Evolutionary conservation across 257 asterid genomes (phyloP).

Genomic region (Verbena officinalis): DNA sequence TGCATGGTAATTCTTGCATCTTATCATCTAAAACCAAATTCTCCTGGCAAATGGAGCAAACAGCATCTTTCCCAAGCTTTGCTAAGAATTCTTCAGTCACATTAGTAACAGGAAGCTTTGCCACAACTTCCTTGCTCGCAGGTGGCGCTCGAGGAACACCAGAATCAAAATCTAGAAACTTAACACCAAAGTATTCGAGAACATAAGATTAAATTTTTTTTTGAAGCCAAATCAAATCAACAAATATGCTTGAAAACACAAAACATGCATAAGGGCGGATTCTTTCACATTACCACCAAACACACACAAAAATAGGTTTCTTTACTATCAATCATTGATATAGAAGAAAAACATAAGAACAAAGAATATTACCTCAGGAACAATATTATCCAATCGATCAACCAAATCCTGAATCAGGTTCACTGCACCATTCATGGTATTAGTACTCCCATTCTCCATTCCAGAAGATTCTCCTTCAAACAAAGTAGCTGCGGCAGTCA

Average conservation of each 20-base stretch:
- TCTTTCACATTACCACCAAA: not conserved
- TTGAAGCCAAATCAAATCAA: not conserved
- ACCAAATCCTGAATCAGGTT: slow-evolving; percentile 53
- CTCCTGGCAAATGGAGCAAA: slow-evolving; percentile 92
- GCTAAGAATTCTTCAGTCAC: slow-evolving; percentile 62
- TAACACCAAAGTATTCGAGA: slow-evolving; percentile 22
- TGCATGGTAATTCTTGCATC: slow-evolving; percentile 96
- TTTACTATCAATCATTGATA: not conserved
- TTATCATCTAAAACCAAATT: slow-evolving; percentile 65
- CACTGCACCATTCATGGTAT: slow-evolving; percentile 45
- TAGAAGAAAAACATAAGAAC: not conserved
- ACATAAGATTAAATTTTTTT: not conserved
- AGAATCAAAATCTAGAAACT: slow-evolving; percentile 63
- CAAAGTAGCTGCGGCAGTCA: slow-evolving; percentile 73
- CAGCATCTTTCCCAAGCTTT: slow-evolving; percentile 78
- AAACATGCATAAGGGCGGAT: not conserved
- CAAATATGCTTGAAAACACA: not conserved
- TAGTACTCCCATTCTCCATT: slow-evolving; percentile 37
- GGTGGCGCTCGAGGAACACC: slow-evolving; percentile 90
- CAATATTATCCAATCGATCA: slow-evolving; percentile 60
- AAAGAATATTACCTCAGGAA: slow-evolving; percentile 70
- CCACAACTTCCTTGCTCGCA: slow-evolving; percentile 92
- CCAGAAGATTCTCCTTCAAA: slow-evolving; percentile 68
- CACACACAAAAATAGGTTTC: not conserved
- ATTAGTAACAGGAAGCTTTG: slow-evolving; percentile 76